Percentiles rank a stretch among this genome's conserved stretches.
Evolutionary conservation across 1,139 yeast genomes (phyloP).

Genomic region (Pichia norvegensis): DNA sequence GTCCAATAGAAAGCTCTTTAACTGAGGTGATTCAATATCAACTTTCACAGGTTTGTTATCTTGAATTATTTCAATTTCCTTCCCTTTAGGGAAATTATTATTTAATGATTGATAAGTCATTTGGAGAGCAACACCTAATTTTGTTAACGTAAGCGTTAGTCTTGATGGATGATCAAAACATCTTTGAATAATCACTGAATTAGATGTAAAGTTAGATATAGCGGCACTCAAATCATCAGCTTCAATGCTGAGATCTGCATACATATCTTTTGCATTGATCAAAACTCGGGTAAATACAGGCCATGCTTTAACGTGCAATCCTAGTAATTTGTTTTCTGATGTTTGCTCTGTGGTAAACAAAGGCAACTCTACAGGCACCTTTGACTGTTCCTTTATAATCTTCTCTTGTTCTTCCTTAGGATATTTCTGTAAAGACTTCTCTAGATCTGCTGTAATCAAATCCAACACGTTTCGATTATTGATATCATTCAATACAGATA

Average conservation of each 20-base stretch:
- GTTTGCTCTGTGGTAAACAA: constrained; percentile 18
- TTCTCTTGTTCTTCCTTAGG: constrained; percentile 9
- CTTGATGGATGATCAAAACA: constrained; percentile 19
- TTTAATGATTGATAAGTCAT: constrained; percentile 14
- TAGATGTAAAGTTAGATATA: constrained; percentile 30
- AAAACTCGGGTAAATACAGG: constrained; percentile 22
- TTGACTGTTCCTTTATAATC: constrained; percentile 15
- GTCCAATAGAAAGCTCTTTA: constrained; percentile 12
- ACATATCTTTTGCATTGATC: constrained; percentile 22
- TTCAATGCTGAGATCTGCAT: constrained; percentile 22
- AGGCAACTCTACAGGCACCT: constrained; percentile 19
- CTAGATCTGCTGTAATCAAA: constrained; percentile 16
- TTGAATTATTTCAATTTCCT: constrained; percentile 12
- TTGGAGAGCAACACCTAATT: constrained; percentile 17
- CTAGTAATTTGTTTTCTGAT: constrained; percentile 18
- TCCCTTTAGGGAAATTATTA: constrained; percentile 11
- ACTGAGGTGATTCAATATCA: constrained; percentile 10
- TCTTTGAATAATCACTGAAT: constrained; percentile 16
- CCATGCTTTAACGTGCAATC: constrained; percentile 22
- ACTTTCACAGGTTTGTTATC: constrained; percentile 10
- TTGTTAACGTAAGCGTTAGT: constrained; percentile 16
- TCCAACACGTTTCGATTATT: constrained; percentile 21
- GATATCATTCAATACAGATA: constrained; percentile 20
- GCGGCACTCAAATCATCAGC: constrained; percentile 20
- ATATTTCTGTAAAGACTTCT: constrained; percentile 8